Evolutionary conservation across 208 protist genomes (phyloP).

Genomic region (Acanthamoeba rhysodes): DNA sequence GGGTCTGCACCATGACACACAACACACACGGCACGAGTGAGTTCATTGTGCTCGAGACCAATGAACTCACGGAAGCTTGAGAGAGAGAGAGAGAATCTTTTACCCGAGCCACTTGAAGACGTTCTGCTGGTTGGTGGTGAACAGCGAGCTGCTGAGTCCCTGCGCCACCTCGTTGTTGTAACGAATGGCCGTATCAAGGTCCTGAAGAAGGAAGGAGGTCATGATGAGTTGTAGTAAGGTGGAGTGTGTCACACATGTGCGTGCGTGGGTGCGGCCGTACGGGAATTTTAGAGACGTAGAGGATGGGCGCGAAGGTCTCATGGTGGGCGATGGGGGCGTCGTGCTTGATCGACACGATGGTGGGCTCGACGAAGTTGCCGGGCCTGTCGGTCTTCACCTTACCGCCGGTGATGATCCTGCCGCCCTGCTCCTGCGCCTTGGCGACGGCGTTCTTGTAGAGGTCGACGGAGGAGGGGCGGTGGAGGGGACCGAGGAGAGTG

Average conservation of each 20-base stretch:
- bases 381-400: constrained; percentile 81
- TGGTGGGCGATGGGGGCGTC: constrained; percentile 85
- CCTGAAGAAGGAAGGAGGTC: constrained; percentile 40
- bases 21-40: too few relatives aligned
- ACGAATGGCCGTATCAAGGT: constrained; percentile 88
- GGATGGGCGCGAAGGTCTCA: constrained; percentile 91
- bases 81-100: too few relatives aligned
- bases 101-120: constrained; percentile 90
- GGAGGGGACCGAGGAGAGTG: constrained; percentile 88
- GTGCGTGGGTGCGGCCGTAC: constrained; percentile 2
- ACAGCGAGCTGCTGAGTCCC: constrained; percentile 88
- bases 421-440: constrained; percentile 83
- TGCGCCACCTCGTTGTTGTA: constrained; percentile 91
- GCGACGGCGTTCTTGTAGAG: constrained; percentile 85
- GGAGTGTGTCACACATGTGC: neutral
- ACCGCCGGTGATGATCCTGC: constrained; percentile 86
- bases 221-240: neutral
- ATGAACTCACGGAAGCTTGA: constrained; percentile 4
- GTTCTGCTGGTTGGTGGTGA: constrained; percentile 86
- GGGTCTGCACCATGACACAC: constrained; percentile 59
- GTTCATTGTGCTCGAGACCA: too few relatives aligned
- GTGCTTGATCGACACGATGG: constrained; percentile 85
- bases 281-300: constrained; percentile 90
- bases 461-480: constrained; percentile 88
- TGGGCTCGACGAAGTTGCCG: constrained; percentile 91